Conservation (phyloP, 2,329 filamentous ascomycete species). For the Colletotrichum noveboracense region DNA sequence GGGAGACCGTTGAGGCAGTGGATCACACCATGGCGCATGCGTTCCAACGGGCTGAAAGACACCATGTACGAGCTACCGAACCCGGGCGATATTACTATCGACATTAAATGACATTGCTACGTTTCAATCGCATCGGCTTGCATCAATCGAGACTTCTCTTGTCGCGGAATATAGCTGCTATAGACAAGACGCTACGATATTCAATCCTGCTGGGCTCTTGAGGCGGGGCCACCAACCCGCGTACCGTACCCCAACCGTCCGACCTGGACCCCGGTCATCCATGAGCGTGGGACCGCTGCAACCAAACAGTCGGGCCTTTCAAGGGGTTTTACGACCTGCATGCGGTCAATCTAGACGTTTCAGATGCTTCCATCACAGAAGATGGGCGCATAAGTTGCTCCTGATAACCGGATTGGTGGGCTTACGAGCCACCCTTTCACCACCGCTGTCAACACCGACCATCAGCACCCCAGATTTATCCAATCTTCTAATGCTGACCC, state of each 20-base stretch:
- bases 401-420: not conserved
- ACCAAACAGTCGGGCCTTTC: not conserved
- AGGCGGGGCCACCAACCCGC: not conserved
- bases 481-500: not conserved
- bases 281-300: not conserved
- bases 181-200: not conserved
- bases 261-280: not conserved
- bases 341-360: not conserved
- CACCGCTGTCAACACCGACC: not conserved
- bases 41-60: not conserved
- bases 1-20: not conserved
- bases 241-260: not conserved
- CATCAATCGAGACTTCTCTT: not conserved
- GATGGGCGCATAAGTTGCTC: not conserved
- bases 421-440: not conserved
- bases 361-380: not conserved
- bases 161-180: not conserved
- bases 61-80: not conserved
- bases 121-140: not conserved
- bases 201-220: not conserved
- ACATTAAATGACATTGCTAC: not conserved
- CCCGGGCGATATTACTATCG: not conserved
- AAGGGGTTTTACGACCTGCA: not conserved
- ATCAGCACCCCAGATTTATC: not conserved
- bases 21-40: not conserved